Base-by-base conservation (phyloP, 192 early-diverging fungal species). In the Gaertneriomyces semiglobifer region DNA sequence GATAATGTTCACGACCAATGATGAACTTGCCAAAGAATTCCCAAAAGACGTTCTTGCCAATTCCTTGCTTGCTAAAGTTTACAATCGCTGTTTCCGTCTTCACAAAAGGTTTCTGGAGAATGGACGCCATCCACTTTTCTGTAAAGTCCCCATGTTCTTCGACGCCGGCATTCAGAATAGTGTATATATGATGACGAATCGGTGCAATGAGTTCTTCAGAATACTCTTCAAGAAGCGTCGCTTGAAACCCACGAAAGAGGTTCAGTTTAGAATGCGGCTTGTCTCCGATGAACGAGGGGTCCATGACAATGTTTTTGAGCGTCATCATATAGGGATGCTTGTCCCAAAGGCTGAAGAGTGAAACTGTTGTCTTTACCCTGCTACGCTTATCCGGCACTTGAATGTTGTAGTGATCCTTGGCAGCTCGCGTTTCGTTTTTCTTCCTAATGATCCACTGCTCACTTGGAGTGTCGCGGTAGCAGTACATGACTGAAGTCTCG, bases 161-260 rank as follows among this genome's bases (percentile, higher is more conserved):
- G 9, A 42, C 38, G 43, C 46, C 61, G 6, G 9, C 43, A 50
- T 10, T 16, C 9, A 63, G 25, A 16, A 19, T 33, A 12, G 45
- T 50, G 8, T 43, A 8, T n/a, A 50, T 50, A 51, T 63, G 61
- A 44, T 47, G 6, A 19, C 8, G 46, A 16, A 63, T 6, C 11
- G 46, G 61, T 44, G 45, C 16, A 18, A 63, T 53, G 9, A 19
- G 14, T 12, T 7, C 16, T 25, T 63, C 25, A 33, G 45, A 43
- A 63, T 16, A 63, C 8, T 7, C 16, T n/a, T 19, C 9, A 7
- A 63, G 25, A 10, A 12, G 7, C 8, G 7, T 63, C 51, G 45
- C 61, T 50, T 63, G 43, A 33, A 63, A 63, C 8, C 61, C 44
- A 10, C 33, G 19, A 33, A 63, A 63, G 38, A 63, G 12, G 25